These are phyloP conservation scores for Lentinula guzmanii DNA, from an alignment of 768 basidiomycete species.

Conservation along the genomic window DNA sequence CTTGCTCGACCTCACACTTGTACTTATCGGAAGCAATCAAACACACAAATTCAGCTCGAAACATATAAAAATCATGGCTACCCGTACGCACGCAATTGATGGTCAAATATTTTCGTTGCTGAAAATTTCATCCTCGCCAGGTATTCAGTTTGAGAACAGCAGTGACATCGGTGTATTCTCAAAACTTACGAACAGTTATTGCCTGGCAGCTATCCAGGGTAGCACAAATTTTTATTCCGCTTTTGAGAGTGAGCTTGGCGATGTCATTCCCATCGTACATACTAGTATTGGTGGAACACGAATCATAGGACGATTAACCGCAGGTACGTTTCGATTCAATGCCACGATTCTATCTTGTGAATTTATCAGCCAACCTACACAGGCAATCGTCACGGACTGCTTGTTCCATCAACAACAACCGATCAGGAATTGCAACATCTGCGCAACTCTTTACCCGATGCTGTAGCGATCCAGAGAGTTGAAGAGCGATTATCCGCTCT, in stretches of 20 bases:
- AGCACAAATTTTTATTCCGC: slow-evolving; percentile 98
- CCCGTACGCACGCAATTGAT: slow-evolving; percentile 29
- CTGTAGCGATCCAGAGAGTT: slow-evolving; percentile 91
- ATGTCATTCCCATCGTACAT: slow-evolving; percentile 94
- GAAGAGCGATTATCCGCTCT: slow-evolving; percentile 97
- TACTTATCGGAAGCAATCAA: neutral
- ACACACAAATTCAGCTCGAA: slow-evolving; percentile 7
- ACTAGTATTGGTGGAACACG: slow-evolving; percentile 93
- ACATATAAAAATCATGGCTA: slow-evolving; percentile 32
- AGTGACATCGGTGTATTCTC: slow-evolving; percentile 96
- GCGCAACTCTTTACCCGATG: slow-evolving; percentile 88
- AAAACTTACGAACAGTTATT: slow-evolving; percentile 98
- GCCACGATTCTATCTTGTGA: neutral
- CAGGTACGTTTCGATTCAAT: slow-evolving; percentile 45
- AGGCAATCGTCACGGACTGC: slow-evolving; percentile 96
- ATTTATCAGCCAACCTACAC: neutral
- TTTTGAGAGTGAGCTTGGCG: slow-evolving; percentile 90
- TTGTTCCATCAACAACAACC: slow-evolving; percentile 92
- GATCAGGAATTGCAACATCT: slow-evolving; percentile 98
- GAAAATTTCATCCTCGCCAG: slow-evolving; percentile 30
- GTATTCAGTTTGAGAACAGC: slow-evolving; percentile 90
- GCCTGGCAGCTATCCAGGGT: slow-evolving; percentile 88
- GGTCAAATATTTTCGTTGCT: slow-evolving; percentile 1
- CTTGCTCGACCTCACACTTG: neutral
- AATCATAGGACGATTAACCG: slow-evolving; percentile 88